A percentile compares a stretch with the other conserved stretches of the same genome.
These are phyloP conservation scores for Yamadazyma pseudoaaseri DNA, from an alignment of 1,139 yeast genomes.

Conservation along the genomic window DNA sequence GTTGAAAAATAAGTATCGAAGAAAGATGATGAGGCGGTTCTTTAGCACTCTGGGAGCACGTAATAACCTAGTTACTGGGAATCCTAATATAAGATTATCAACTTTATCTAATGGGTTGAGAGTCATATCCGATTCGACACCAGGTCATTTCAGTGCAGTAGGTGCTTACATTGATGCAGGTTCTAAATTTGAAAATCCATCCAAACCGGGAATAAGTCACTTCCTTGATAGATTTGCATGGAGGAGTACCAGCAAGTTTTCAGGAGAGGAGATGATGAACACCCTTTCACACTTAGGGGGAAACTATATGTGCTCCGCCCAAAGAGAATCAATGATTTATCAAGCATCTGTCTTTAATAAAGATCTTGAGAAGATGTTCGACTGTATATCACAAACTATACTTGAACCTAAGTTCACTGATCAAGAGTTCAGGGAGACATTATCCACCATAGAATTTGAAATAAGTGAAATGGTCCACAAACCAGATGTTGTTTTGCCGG, in stretches of 20 bases:
- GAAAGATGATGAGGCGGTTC: constrained; percentile 11
- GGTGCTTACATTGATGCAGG: constrained; percentile 94
- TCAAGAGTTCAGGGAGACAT: constrained; percentile 72
- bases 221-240: constrained; percentile 84
- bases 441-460: constrained; percentile 76
- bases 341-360: constrained; percentile 91
- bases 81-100: constrained; percentile 41
- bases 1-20: no score
- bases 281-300: constrained; percentile 83
- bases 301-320: constrained; percentile 90
- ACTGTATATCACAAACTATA: constrained; percentile 77
- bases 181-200: constrained; percentile 67
- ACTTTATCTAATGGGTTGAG: constrained; percentile 74
- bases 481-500: constrained; percentile 88
- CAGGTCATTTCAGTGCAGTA: constrained; percentile 88
- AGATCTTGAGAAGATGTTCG: constrained; percentile 83
- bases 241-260: constrained; percentile 65
- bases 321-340: constrained; percentile 87
- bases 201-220: constrained; percentile 73
- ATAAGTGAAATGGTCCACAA: constrained; percentile 77
- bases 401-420: constrained; percentile 65
- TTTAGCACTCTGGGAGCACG: constrained; percentile 11
- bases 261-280: constrained; percentile 73
- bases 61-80: constrained; percentile 7
- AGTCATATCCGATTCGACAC: constrained; percentile 81